Percentiles rank a stretch among this genome's conserved stretches.
Conservation (phyloP, 192 early-diverging fungal genomes). For the Gigaspora rosea region DNA sequence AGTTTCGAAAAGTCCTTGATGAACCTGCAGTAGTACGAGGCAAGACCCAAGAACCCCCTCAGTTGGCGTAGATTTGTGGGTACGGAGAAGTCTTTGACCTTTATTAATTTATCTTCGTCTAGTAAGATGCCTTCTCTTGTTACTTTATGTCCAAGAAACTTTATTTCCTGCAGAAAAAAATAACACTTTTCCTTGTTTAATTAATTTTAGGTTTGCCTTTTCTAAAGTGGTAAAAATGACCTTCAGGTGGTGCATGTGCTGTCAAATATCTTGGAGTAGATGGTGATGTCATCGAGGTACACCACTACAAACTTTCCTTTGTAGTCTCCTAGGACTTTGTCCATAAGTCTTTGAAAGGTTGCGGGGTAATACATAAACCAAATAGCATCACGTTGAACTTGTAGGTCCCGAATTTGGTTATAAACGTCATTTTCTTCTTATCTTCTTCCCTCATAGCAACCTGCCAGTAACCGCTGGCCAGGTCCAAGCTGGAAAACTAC, state of each 20-base stretch:
- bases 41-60: neutral
- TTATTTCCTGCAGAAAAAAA: neutral
- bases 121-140: neutral
- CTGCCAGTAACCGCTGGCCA: conserved; percentile 36
- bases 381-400: conserved; percentile 45
- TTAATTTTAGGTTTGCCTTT: neutral
- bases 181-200: neutral
- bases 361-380: conserved; percentile 44
- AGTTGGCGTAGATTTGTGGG: too few relatives aligned
- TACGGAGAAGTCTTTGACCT: too few relatives aligned
- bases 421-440: conserved; percentile 38
- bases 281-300: too few relatives aligned
- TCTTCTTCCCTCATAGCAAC: conserved; percentile 30
- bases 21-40: too few relatives aligned
- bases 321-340: conserved; percentile 38
- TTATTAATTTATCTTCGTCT: too few relatives aligned
- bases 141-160: neutral
- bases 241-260: too few relatives aligned
- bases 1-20: neutral
- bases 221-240: too few relatives aligned
- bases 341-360: conserved; percentile 45
- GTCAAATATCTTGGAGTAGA: too few relatives aligned
- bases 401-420: conserved; percentile 36
- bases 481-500: conserved; percentile 48
- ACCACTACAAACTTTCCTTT: conserved; percentile 34